Conservation (phyloP, 176 grass and related monocot species). For the Tillandsia leiboldiana region DNA sequence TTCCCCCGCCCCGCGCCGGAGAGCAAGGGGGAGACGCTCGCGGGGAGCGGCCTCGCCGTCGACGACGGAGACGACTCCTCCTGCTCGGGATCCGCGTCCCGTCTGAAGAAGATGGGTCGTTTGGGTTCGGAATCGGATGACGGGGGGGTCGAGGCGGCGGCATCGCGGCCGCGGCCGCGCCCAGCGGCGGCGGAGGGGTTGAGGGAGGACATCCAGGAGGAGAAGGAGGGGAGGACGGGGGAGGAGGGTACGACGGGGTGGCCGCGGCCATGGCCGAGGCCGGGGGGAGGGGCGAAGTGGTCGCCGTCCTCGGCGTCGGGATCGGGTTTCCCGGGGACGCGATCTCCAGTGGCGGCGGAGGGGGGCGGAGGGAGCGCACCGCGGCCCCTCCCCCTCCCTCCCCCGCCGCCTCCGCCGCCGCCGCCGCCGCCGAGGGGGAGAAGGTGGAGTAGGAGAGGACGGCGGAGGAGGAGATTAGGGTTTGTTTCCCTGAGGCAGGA, state of each 20-base stretch:
- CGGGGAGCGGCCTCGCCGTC: background rate
- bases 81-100: background rate
- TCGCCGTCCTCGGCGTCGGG: slow-evolving; percentile 8
- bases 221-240: slow-evolving; percentile 14
- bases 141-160: background rate
- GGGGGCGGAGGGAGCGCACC: background rate
- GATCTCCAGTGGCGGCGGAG: background rate
- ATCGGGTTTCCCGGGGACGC: background rate
- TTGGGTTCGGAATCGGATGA: background rate
- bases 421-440: slow-evolving; percentile 7
- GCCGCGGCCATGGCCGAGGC: slow-evolving; percentile 13
- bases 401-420: slow-evolving; percentile 1
- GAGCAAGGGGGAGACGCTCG: background rate
- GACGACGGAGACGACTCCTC: background rate
- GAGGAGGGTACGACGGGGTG: slow-evolving; percentile 12
- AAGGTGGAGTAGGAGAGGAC: no score
- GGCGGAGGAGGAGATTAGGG: background rate
- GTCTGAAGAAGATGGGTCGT: background rate
- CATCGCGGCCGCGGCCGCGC: background rate
- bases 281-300: background rate
- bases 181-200: background rate
- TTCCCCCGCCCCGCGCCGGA: slow-evolving; percentile 55
- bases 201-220: slow-evolving; percentile 11
- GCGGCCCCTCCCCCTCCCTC: slow-evolving; percentile 4
- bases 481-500: background rate